Conservation (phyloP, 148 eudicot species). For the Pouteria glomerata region DNA sequence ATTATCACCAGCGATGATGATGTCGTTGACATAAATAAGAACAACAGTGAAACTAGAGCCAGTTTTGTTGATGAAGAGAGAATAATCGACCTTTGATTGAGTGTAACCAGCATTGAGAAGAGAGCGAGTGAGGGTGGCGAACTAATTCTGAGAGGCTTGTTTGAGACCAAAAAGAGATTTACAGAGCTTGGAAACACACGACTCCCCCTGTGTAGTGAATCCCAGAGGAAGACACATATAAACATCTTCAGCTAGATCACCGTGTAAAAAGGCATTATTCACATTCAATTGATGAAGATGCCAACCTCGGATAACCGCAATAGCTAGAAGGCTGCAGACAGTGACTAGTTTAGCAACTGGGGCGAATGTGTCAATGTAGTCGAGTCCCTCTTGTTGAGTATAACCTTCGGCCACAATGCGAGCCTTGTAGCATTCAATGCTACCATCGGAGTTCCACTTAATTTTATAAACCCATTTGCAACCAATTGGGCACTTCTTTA, state of each 20-base stretch:
- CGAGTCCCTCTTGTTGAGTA: neutral
- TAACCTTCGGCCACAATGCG: neutral
- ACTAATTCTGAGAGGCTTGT: neutral
- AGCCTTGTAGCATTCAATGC: neutral
- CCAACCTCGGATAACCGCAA: neutral
- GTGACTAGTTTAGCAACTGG: neutral
- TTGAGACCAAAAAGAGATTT: neutral
- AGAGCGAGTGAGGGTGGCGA: neutral
- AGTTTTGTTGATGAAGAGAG: neutral
- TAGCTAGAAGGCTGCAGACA: neutral
- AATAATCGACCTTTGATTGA: neutral
- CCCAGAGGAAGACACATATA: neutral
- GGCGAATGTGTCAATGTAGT: slow-evolving; percentile 3
- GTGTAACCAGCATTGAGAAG: neutral
- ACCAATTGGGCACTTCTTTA: too few relatives aligned
- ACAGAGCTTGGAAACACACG: neutral
- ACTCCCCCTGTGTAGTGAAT: neutral
- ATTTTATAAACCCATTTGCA: too few relatives aligned
- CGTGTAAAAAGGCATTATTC: neutral
- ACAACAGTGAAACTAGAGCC: neutral
- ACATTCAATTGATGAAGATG: neutral
- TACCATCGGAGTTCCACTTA: too few relatives aligned
- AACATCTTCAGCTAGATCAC: too few relatives aligned
- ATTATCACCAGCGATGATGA: neutral
- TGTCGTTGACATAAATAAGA: neutral